phyloP scores from a whole-genome alignment of 371 early-diverging fungal species.

The Mortierella sp. region DNA sequence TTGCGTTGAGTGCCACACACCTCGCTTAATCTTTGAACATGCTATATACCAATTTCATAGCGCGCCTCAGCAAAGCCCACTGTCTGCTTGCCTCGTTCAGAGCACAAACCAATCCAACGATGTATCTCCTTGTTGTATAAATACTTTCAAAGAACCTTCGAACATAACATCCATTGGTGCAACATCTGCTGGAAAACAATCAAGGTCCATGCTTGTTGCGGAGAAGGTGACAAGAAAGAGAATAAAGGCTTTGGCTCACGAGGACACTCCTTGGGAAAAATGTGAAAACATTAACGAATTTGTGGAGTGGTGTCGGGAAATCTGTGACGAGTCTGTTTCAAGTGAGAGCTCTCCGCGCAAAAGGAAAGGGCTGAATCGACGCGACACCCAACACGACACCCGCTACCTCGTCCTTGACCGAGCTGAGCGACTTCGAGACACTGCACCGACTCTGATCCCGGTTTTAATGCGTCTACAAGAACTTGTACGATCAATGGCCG shows the following conservation, averaged over 20 bases:
- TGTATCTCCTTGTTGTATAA: too few relatives aligned
- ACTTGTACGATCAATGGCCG: conserved; percentile 61
- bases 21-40: conserved; percentile 81
- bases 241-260: background rate
- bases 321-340: conserved; percentile 19
- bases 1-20: conserved; percentile 81
- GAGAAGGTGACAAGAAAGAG: conserved; percentile 12
- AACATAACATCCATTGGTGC: background rate
- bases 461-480: conserved; percentile 79
- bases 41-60: conserved; percentile 72
- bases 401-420: conserved; percentile 78
- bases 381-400: conserved; percentile 22
- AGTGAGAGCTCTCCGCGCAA: background rate
- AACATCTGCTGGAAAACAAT: background rate
- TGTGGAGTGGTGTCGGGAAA: conserved; percentile 60
- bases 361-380: background rate
- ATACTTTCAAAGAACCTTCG: background rate
- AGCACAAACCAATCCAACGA: background rate
- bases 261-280: conserved; percentile 46
- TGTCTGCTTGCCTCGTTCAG: background rate
- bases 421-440: conserved; percentile 84
- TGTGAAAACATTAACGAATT: conserved; percentile 81
- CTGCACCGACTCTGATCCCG: conserved; percentile 74
- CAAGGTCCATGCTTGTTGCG: background rate
- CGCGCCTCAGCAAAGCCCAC: conserved; percentile 41